phyloP scores from a whole-genome alignment of 345 rosid genomes.

The Populus davidiana region DNA sequence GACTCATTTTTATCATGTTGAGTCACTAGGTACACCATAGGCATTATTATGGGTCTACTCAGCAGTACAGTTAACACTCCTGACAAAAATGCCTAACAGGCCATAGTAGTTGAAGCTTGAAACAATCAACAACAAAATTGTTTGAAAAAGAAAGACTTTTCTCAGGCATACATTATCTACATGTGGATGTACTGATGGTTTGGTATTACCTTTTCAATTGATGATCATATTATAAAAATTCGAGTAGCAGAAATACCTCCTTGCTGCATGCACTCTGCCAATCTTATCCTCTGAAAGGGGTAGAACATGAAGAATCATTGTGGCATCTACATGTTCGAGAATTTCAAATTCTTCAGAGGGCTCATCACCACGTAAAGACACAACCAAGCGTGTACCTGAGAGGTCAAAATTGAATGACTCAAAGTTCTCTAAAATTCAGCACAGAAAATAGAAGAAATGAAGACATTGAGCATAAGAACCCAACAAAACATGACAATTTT shows the following conservation, averaged over 20 bases:
- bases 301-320: constrained; percentile 79
- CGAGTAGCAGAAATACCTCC: constrained; percentile 56
- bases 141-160: neutral
- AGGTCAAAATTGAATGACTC: constrained; percentile 8
- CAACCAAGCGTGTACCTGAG: constrained; percentile 85
- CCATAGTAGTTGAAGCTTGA: neutral
- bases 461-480: constrained; percentile 7
- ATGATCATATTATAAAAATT: constrained; percentile 1
- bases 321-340: constrained; percentile 62
- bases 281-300: constrained; percentile 68
- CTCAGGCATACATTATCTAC: neutral
- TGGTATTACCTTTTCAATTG: neutral
- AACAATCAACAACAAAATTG: neutral
- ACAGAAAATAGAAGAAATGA: constrained; percentile 2
- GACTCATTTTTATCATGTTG: neutral
- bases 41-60: neutral
- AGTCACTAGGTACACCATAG: neutral
- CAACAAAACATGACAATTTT: neutral
- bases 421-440: constrained; percentile 1
- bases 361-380: constrained; percentile 83
- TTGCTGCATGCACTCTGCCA: constrained; percentile 93
- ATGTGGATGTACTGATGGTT: neutral
- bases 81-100: neutral
- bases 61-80: neutral
- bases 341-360: constrained; percentile 69